These are phyloP conservation scores for Purshia tridentata DNA, from an alignment of 306 rosid species.

Conservation along the genomic window DNA sequence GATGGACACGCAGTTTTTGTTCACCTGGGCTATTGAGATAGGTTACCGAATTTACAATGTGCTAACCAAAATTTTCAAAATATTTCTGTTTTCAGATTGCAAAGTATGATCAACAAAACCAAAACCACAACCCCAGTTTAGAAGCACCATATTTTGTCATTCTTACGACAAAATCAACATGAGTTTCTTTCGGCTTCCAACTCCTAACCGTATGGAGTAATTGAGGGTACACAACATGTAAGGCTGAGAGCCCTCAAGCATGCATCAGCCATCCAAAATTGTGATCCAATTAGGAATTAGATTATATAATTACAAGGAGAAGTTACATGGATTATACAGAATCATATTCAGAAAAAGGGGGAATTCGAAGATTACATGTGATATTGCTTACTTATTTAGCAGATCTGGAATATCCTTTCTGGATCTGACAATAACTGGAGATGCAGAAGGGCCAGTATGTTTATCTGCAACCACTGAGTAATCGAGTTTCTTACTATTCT, in stretches of 20 bases:
- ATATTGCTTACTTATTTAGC: constrained; percentile 25
- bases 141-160: too few species aligned
- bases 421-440: constrained; percentile 39
- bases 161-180: too few species aligned
- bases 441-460: constrained; percentile 32
- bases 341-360: neutral
- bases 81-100: too few species aligned
- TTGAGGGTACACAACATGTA: neutral
- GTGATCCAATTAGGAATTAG: neutral
- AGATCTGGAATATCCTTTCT: constrained; percentile 41
- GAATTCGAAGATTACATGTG: neutral
- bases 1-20: too few species aligned
- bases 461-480: constrained; percentile 25
- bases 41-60: too few species aligned
- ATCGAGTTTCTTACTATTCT: constrained; percentile 32
- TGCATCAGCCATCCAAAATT: neutral
- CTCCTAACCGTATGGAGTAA: neutral
- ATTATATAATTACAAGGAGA: constrained; percentile 8
- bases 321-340: neutral
- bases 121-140: too few species aligned
- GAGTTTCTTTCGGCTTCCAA: too few species aligned
- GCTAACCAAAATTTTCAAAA: too few species aligned
- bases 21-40: too few species aligned
- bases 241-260: neutral
- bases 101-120: too few species aligned